Percentiles rank a stretch among this genome's conserved stretches.
Evolutionary conservation across 805 yeast genomes (phyloP).

Genomic region (Zygoascus biomembranicola): DNA sequence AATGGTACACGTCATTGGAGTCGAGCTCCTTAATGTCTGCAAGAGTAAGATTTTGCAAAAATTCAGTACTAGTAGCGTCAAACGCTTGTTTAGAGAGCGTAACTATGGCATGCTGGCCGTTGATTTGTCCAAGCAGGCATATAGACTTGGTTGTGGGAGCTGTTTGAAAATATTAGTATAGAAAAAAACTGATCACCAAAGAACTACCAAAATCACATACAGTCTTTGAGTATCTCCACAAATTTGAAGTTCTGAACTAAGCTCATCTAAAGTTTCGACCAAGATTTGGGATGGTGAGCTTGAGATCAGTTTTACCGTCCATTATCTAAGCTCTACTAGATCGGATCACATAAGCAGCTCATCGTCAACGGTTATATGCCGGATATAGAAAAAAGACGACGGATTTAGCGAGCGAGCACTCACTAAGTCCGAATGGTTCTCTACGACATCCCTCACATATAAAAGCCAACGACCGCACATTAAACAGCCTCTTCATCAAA

Average conservation of each 20-base stretch:
- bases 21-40: constrained; percentile 36
- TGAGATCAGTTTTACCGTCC: too few species aligned
- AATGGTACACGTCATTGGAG: constrained; percentile 74
- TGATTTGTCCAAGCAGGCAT: constrained; percentile 63
- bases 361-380: too few species aligned
- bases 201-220: constrained; percentile 1
- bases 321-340: too few species aligned
- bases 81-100: constrained; percentile 70
- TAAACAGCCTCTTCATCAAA: neutral
- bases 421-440: too few species aligned
- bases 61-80: constrained; percentile 8
- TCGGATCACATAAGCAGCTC: too few species aligned
- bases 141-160: constrained; percentile 62
- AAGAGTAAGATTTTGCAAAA: constrained; percentile 7
- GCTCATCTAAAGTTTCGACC: too few species aligned
- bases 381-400: too few species aligned
- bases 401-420: too few species aligned
- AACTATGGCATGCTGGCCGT: constrained; percentile 54
- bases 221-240: constrained; percentile 35
- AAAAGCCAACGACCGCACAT: too few species aligned
- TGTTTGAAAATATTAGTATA: neutral
- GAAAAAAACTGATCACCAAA: neutral
- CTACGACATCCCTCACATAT: too few species aligned
- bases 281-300: too few species aligned
- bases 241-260: constrained; percentile 23